Evolutionary conservation across 805 yeast genomes (phyloP).

Genomic region (Pichia gijzeniarum): DNA sequence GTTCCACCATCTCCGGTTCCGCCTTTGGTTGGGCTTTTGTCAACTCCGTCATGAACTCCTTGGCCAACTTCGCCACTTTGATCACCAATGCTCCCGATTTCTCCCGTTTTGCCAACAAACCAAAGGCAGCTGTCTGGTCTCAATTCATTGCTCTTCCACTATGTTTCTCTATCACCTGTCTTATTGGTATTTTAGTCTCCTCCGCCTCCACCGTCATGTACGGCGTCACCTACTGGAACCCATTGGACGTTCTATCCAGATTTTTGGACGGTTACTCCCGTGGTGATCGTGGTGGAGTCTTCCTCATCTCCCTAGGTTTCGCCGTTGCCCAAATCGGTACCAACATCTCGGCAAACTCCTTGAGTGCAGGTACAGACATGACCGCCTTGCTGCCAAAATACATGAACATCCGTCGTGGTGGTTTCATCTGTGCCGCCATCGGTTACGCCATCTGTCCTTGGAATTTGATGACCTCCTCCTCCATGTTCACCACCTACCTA

Average conservation of each 20-base stretch:
- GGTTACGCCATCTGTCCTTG: slow-evolving; percentile 77
- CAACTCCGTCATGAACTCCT: slow-evolving; percentile 66
- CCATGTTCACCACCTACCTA: slow-evolving; percentile 71
- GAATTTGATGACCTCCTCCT: slow-evolving; percentile 65
- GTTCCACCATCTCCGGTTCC: slow-evolving; percentile 46
- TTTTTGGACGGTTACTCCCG: slow-evolving; percentile 49
- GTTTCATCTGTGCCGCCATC: slow-evolving; percentile 65
- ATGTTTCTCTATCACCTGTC: slow-evolving; percentile 71
- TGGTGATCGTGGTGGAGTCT: slow-evolving; percentile 75
- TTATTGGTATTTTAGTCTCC: slow-evolving; percentile 80
- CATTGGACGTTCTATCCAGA: slow-evolving; percentile 64
- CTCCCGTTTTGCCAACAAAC: slow-evolving; percentile 68
- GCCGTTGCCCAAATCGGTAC: slow-evolving; percentile 75
- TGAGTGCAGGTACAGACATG: slow-evolving; percentile 69
- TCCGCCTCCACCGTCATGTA: slow-evolving; percentile 67
- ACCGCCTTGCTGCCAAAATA: slow-evolving; percentile 58
- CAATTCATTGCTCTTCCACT: slow-evolving; percentile 66
- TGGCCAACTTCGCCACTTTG: slow-evolving; percentile 85
- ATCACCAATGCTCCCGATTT: slow-evolving; percentile 87
- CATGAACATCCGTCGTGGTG: slow-evolving; percentile 73
- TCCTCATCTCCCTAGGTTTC: slow-evolving; percentile 63
- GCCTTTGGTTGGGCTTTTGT: slow-evolving; percentile 81
- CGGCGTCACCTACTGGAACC: slow-evolving; percentile 75
- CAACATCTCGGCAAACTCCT: slow-evolving; percentile 65
- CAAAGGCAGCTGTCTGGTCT: slow-evolving; percentile 44